phyloP scores from a whole-genome alignment of 257 asterid genomes.

The Plantago major region DNA sequence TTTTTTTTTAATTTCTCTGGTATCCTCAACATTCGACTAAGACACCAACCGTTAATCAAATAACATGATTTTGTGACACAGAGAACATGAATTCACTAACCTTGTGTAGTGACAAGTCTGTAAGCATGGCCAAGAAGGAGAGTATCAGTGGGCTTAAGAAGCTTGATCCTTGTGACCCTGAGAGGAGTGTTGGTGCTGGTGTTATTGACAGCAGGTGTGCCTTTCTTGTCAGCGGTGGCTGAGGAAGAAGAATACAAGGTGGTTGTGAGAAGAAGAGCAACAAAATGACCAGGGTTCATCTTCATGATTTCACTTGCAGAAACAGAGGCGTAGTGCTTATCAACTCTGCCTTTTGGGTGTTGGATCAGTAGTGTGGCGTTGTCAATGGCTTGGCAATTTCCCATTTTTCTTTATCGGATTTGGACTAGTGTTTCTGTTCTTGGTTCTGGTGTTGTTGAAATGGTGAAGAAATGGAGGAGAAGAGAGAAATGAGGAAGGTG shows the following conservation, averaged over 20 bases:
- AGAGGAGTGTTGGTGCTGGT: slow-evolving; percentile 34
- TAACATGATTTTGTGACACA: too few relatives aligned
- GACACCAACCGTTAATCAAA: too few relatives aligned
- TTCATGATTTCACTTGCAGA: slow-evolving; percentile 71
- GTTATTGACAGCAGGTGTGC: background rate
- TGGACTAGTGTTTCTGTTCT: background rate
- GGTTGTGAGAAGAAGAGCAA: slow-evolving; percentile 91
- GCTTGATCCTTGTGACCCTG: slow-evolving; percentile 64
- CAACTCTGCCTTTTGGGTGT: slow-evolving; percentile 73
- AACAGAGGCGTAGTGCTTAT: slow-evolving; percentile 49
- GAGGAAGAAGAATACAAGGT: slow-evolving; percentile 42
- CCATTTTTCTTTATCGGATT: slow-evolving; percentile 37
- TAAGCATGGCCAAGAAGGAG: slow-evolving; percentile 83
- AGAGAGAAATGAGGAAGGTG: slow-evolving; percentile 14
- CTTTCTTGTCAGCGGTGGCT: slow-evolving; percentile 18
- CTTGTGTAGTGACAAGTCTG: slow-evolving; percentile 75
- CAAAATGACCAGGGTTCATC: slow-evolving; percentile 79
- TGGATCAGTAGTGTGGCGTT: slow-evolving; percentile 62
- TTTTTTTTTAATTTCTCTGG: too few relatives aligned
- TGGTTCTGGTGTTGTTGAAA: background rate
- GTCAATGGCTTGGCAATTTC: slow-evolving; percentile 93
- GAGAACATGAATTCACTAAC: slow-evolving; percentile 26
- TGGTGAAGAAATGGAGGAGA: background rate
- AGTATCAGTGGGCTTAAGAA: slow-evolving; percentile 71
- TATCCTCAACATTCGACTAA: too few relatives aligned